These are phyloP conservation scores for Solanum infundibuliforme DNA, from an alignment of 257 asterid genomes.

Conservation along the genomic window DNA sequence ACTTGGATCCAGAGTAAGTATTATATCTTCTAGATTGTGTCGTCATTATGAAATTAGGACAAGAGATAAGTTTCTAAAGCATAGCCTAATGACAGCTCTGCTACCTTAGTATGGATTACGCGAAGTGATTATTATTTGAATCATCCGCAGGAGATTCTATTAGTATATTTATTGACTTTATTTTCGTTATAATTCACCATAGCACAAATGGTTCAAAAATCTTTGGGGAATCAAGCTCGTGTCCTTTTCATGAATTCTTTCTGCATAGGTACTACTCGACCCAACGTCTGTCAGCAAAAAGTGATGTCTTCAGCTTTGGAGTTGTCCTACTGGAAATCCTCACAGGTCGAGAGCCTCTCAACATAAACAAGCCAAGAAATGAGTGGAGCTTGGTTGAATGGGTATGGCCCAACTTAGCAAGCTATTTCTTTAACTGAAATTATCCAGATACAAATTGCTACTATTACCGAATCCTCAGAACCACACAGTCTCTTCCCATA, in stretches of 20 bases:
- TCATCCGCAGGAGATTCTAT: neutral
- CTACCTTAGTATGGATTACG: neutral
- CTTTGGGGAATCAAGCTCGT: neutral
- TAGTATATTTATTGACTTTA: neutral
- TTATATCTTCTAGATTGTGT: neutral
- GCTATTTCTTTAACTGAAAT: neutral
- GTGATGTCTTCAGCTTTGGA: slow-evolving; percentile 89
- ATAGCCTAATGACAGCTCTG: neutral
- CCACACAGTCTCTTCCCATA: neutral
- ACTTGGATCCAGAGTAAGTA: slow-evolving; percentile 83
- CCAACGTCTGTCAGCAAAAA: slow-evolving; percentile 66
- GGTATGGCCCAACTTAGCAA: slow-evolving; percentile 35
- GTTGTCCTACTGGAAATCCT: slow-evolving; percentile 59
- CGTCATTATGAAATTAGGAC: neutral
- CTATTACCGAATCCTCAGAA: neutral
- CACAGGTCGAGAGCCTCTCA: slow-evolving; percentile 81
- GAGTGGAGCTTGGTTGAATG: slow-evolving; percentile 94
- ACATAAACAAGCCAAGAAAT: slow-evolving; percentile 54
- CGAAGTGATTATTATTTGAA: neutral
- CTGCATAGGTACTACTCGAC: slow-evolving; percentile 62
- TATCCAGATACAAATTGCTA: neutral
- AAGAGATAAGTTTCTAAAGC: neutral
- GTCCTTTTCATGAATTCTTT: neutral
- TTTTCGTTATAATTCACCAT: neutral
- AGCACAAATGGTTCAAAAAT: neutral